Conservation (phyloP, 257 asterid species). For the Solanum pinnatisectum region DNA sequence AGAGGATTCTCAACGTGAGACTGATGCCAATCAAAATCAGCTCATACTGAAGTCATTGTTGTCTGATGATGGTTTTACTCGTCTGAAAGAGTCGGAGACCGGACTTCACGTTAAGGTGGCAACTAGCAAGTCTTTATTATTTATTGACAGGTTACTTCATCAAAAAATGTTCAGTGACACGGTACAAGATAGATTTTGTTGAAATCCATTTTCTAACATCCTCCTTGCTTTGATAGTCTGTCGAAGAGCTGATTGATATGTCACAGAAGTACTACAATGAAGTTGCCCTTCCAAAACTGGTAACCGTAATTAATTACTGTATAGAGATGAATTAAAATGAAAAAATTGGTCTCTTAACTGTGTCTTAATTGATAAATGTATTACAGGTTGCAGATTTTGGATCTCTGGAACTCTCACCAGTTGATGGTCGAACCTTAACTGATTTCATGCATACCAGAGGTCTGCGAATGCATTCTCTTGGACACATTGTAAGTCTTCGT, state of each 20-base stretch:
- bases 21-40: slow-evolving; percentile 43
- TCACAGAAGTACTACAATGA: slow-evolving; percentile 71
- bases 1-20: slow-evolving; percentile 36
- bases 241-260: slow-evolving; percentile 61
- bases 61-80: slow-evolving; percentile 60
- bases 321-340: background rate
- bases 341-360: background rate
- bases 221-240: slow-evolving; percentile 45
- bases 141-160: background rate
- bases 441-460: slow-evolving; percentile 99
- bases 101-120: slow-evolving; percentile 87
- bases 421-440: slow-evolving; percentile 91
- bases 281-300: slow-evolving; percentile 94
- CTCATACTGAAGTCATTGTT: slow-evolving; percentile 43
- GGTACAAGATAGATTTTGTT: background rate
- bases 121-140: background rate
- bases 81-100: slow-evolving; percentile 77
- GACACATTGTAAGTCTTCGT: slow-evolving; percentile 73
- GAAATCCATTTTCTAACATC: slow-evolving; percentile 20
- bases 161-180: background rate
- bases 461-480: slow-evolving; percentile 94
- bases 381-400: slow-evolving; percentile 94
- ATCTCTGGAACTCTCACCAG: slow-evolving; percentile 95
- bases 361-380: slow-evolving; percentile 8
- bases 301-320: slow-evolving; percentile 10